These are phyloP conservation scores for Forsythia viridissima DNA, from an alignment of 257 asterid species.

Conservation along the genomic window DNA sequence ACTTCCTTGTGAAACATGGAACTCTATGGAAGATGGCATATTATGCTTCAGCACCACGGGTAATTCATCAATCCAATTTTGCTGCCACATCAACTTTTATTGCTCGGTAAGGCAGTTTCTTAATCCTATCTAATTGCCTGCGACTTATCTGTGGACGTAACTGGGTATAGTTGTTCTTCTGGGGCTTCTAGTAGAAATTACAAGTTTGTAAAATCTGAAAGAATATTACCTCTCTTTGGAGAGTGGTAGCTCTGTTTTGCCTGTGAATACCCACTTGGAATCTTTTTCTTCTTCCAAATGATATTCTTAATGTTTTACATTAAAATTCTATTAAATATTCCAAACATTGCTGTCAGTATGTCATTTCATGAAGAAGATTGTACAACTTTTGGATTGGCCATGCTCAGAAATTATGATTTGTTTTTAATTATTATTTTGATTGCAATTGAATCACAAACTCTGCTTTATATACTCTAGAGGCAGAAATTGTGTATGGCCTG, in stretches of 20 bases:
- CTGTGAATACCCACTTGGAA: neutral
- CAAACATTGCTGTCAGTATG: neutral
- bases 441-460: neutral
- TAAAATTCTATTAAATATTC: neutral
- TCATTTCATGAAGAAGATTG: neutral
- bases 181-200: neutral
- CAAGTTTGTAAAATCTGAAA: neutral
- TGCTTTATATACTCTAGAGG: neutral
- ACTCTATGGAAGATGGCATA: slow-evolving; percentile 90
- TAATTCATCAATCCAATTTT: slow-evolving; percentile 88
- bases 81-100: slow-evolving; percentile 96
- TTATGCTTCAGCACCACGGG: slow-evolving; percentile 87
- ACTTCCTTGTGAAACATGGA: slow-evolving; percentile 95
- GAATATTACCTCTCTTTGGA: neutral
- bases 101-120: slow-evolving; percentile 69
- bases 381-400: neutral
- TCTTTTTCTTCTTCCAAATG: neutral
- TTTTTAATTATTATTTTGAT: neutral
- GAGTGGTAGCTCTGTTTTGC: neutral
- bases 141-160: neutral
- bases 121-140: neutral
- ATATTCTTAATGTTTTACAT: neutral
- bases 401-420: neutral
- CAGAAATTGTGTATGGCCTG: neutral
- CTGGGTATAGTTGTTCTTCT: neutral